Conservation (phyloP, 176 grass and related monocot species). For the Calamus simplicifolius region DNA sequence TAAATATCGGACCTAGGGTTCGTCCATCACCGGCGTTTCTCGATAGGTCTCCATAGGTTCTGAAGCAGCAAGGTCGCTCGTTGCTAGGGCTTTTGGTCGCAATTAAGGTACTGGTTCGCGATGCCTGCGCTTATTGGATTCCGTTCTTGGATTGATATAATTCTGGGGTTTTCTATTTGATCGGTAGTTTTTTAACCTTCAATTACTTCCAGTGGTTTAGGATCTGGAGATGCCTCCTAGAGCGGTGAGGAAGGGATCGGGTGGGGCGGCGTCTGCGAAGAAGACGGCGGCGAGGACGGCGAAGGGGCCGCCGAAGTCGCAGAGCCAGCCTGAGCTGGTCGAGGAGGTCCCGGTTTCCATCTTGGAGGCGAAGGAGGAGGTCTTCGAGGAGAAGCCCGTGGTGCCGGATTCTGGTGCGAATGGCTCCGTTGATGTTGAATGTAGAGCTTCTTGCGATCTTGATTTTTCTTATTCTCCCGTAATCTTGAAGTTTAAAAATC, state of each 20-base stretch:
- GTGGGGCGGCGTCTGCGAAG: conserved; percentile 12
- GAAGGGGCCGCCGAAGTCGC: conserved; percentile 18
- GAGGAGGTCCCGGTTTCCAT: conserved; percentile 4
- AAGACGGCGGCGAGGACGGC: conserved; percentile 11
- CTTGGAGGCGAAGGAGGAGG: conserved; percentile 29
- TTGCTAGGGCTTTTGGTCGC: no score
- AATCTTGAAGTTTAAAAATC: not conserved
- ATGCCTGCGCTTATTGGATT: no score
- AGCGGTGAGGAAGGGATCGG: conserved; percentile 29
- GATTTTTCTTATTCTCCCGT: not conserved
- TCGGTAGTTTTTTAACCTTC: not conserved
- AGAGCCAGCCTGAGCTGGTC: conserved; percentile 12
- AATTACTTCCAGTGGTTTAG: conserved; percentile 8
- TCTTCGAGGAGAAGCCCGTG: conserved; percentile 18
- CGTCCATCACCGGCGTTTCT: no score
- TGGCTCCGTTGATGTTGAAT: conserved; percentile 31
- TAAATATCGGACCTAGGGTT: no score
- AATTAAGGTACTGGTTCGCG: no score
- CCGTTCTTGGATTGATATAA: no score
- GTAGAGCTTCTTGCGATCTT: conserved; percentile 22
- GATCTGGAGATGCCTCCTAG: conserved; percentile 57
- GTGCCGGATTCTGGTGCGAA: conserved; percentile 6
- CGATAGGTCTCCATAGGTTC: no score
- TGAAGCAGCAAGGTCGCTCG: no score
- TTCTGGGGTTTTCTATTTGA: no score